Percentiles rank a stretch among this genome's conserved stretches.
phyloP scores from a whole-genome alignment of 192 early-diverging fungal species.

The Dissophora globulifera region DNA sequence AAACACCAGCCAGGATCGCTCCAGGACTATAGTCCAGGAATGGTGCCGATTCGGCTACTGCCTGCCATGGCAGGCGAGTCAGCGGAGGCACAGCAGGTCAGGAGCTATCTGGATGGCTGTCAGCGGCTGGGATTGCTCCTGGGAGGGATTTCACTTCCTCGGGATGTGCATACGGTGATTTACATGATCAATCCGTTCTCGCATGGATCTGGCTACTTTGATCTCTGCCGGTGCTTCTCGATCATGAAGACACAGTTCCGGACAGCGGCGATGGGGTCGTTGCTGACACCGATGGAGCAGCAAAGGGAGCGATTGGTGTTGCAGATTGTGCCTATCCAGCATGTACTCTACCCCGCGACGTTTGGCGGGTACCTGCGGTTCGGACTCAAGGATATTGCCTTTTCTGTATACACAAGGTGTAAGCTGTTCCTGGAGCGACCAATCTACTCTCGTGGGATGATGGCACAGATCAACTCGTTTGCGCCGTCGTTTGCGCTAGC shows the following conservation, averaged over 20 bases:
- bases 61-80: constrained; percentile 50
- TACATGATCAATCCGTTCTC: constrained; percentile 64
- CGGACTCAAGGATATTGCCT: constrained; percentile 63
- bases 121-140: constrained; percentile 56
- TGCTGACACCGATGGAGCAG: constrained; percentile 48
- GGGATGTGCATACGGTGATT: constrained; percentile 58
- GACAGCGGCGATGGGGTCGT: constrained; percentile 25
- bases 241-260: constrained; percentile 57
- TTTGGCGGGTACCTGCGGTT: constrained; percentile 64
- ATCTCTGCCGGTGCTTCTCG: constrained; percentile 60
- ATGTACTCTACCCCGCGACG: constrained; percentile 55
- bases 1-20: constrained; percentile 55
- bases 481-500: constrained; percentile 61
- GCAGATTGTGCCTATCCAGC: constrained; percentile 63
- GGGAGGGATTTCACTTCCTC: constrained; percentile 39
- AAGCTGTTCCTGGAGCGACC: constrained; percentile 54
- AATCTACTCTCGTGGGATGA: constrained; percentile 13
- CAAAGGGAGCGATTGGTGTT: constrained; percentile 55
- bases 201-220: constrained; percentile 56
- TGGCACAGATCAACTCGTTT: constrained; percentile 54
- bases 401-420: constrained; percentile 64
- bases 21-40: constrained; percentile 54
- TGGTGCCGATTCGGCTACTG: constrained; percentile 57
- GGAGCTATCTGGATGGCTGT: constrained; percentile 61
- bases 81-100: constrained; percentile 45